Base-by-base conservation (phyloP, 2,329 filamentous ascomycete genomes). In the Aspergillus sp. region DNA sequence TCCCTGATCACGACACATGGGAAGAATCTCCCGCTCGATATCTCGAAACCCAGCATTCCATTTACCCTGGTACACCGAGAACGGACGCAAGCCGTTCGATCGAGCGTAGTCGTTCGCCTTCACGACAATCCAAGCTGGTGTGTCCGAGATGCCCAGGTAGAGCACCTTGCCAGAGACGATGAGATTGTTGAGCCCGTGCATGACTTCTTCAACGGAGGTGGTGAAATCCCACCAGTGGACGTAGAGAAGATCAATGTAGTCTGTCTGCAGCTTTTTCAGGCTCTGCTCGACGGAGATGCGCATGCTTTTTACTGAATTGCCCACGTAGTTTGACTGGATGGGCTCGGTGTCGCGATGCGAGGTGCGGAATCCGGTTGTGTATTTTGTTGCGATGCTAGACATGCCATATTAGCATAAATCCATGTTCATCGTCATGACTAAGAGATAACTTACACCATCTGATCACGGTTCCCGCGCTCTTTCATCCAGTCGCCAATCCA, bases 401-500 rank as follows among this genome's bases (percentile, higher is more conserved):
- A 11, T 36, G 34, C 19, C 19, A 19, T 19, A 19, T 27, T 8
- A 19, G 4, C 7, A 27, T 13, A 33, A 33, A 13, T 33, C n/a
- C 11, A 33, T 13, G 32, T 19, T 19, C 19, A 19, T 19, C 19
- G 19, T 19, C 19, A 19, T 19, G 19, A 19, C 2, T 19, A 4
- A 19, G 19, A 19, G 19, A 19, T 19, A 2, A 19, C 19, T 19
- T 19, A 19, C 19, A 19, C 19, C 19, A 81, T 74, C 49, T 78
- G 60, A 48, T 77, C 72, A 10, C 75, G 69, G 37, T 68, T 65
- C 5, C 64, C 62, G 37, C 72, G 69, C 40, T 56, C 41, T 27
- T 67, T 58, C 67, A 78, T 67, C 76, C 75, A 79, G 46, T 78
- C 75, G 41, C 75, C 75, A 12, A 78, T 62, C 73, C 72, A 76